Conservation (phyloP, 495 filamentous ascomycete genomes). For the Margaritispora aquatica region DNA sequence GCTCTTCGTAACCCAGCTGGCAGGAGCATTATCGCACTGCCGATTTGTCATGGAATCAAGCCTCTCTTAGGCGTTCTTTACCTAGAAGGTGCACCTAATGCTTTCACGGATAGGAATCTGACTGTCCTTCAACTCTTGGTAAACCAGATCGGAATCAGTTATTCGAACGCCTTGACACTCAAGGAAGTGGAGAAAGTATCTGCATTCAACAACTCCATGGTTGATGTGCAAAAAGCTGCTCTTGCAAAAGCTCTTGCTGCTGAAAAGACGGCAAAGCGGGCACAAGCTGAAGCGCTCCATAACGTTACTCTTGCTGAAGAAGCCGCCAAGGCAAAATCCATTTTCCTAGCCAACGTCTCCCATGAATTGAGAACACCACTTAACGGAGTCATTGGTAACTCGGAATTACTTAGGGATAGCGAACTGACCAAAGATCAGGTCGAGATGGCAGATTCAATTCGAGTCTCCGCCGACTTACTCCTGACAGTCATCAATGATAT, state of each 20-base stretch:
- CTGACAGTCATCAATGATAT: slow-evolving; percentile 96
- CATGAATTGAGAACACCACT: slow-evolving; percentile 83
- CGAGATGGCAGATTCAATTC: slow-evolving; percentile 87
- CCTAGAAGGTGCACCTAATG: slow-evolving; percentile 76
- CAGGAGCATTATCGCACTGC: slow-evolving; percentile 77
- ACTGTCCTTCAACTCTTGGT: slow-evolving; percentile 80
- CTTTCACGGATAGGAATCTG: slow-evolving; percentile 82
- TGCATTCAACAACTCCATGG: slow-evolving; percentile 79
- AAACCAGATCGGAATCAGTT: slow-evolving; percentile 84
- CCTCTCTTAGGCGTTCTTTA: slow-evolving; percentile 77
- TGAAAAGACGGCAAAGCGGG: slow-evolving; percentile 56
- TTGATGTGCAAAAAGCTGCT: slow-evolving; percentile 76
- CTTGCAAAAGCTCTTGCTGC: slow-evolving; percentile 55
- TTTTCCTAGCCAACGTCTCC: slow-evolving; percentile 89
- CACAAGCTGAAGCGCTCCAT: slow-evolving; percentile 79
- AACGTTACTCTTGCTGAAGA: slow-evolving; percentile 88
- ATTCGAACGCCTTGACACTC: slow-evolving; percentile 81
- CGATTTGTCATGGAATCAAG: slow-evolving; percentile 72
- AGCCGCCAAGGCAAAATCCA: slow-evolving; percentile 82
- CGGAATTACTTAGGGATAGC: slow-evolving; percentile 77
- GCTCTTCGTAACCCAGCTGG: slow-evolving; percentile 59
- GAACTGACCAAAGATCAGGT: slow-evolving; percentile 73
- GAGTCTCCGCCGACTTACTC: slow-evolving; percentile 82
- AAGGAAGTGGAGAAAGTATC: slow-evolving; percentile 74
- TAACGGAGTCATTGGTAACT: slow-evolving; percentile 87